These are phyloP conservation scores for Drechslera avenae DNA, from an alignment of 2,329 filamentous ascomycete species.

Conservation along the genomic window DNA sequence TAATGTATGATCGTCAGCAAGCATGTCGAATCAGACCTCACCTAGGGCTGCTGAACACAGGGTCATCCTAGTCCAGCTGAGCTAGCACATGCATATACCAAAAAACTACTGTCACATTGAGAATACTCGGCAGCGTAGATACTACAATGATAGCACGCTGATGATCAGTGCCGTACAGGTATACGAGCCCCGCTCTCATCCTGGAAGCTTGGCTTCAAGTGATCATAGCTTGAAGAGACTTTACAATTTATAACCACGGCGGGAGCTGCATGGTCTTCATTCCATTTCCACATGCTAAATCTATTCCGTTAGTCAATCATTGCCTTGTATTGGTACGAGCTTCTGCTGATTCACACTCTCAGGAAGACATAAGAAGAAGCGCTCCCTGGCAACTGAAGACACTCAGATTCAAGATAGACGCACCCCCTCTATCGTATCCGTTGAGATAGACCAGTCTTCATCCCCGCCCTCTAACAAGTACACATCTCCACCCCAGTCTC, in stretches of 20 bases:
- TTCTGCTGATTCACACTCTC: constrained; percentile 6
- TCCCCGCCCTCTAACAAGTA: not conserved
- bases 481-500: constrained; percentile 1
- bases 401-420: constrained; percentile 6
- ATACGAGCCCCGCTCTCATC: constrained; percentile 22
- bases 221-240: constrained; percentile 5
- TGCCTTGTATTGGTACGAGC: not conserved
- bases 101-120: not conserved
- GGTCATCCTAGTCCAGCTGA: constrained; percentile 15
- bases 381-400: constrained; percentile 13
- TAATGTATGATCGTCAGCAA: constrained; percentile 17
- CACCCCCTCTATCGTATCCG: constrained; percentile 13
- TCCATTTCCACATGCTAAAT: constrained; percentile 27
- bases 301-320: constrained; percentile 22
- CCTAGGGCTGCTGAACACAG: constrained; percentile 1
- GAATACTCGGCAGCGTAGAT: constrained; percentile 1
- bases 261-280: constrained; percentile 3
- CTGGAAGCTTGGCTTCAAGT: constrained; percentile 6
- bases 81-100: constrained; percentile 11
- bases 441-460: constrained; percentile 7
- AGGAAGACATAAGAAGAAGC: constrained; percentile 27
- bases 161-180: constrained; percentile 12
- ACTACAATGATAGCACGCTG: constrained; percentile 6
- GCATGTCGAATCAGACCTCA: constrained; percentile 6
- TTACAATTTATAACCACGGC: constrained; percentile 12